Base-by-base conservation (phyloP, 2,329 filamentous ascomycete species). In the Aspergillus clavatus region DNA sequence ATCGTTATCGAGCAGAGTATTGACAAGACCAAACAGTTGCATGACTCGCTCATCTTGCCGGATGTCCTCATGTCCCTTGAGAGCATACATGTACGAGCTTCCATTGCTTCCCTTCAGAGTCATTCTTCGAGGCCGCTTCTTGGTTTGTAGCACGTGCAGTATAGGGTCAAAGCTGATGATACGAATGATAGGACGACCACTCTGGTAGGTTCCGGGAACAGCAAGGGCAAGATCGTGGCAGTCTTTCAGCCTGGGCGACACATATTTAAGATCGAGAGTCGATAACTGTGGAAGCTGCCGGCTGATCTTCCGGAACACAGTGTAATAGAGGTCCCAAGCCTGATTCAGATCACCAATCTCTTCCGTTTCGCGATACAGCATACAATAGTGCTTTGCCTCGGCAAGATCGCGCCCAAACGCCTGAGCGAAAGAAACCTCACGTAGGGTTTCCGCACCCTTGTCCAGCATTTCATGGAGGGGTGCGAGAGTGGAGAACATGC, bases 51-150 rank as follows among this genome's bases (percentile, higher is more conserved):
- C 93, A 62, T 99, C 93, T 69, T 99, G 93, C 48, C 93, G 86
- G 54, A 98, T 96, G 74, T 99, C 93, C 71, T 99, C 93, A 61
- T 98, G 94, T n/a, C 93, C 93, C 75, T 99, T 99, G 59, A 98
- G 81, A 47, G 88, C 71, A 72, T 95, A 97, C 40, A 88, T 85
- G 66, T 96, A 96, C 3, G 82, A 80, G 50, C 80, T 81, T 46
- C 93, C 93, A 63, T 98, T 91, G 60, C 88, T 95, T 50, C 91
- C 94, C 61, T 83, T 84, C 59, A 93, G 81, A 47, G 84, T 89
- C 58, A 97, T 80, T 68, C 95, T 95, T 54, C 93, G 80, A 7
- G 93, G 93, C 38, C 91, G 82, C 68, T 99, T 94, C 72, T 99
- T 99, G 22, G 91, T 97, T 60, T 88, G 90, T 62, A 99, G 95